Base-by-base conservation (phyloP, 192 early-diverging fungal genomes). In the Lunasporangiospora selenospora region DNA sequence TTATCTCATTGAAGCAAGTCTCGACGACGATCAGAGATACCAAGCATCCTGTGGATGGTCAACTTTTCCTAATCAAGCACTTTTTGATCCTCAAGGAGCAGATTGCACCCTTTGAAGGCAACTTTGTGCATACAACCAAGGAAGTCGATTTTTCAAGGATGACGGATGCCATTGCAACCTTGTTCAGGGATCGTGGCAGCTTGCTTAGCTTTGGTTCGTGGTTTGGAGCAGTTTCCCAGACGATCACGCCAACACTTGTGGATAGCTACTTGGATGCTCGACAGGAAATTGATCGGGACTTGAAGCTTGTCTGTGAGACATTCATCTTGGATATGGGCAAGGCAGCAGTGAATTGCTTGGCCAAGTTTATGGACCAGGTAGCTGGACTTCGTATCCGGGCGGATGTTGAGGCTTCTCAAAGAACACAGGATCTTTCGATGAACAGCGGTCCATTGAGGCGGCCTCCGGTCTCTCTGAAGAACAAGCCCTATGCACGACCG, bases 61-160 rank as follows among this genome's bases (percentile, higher is more conserved):
- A 90, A 40, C 75, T 94, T 16, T 95, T 95, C 66, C 76, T 93
- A 41, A 92, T 95, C 36, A 95, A 95, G 58, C 93, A 95, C 65
- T 53, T 95, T n/a, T 62, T 95, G 21, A 88, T 90, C 55, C 76
- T 95, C 8, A 85, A 93, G 37, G 93, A 95, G 32, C 90, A 93
- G 53, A 89, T 93, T 31, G 80, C 87, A 2, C 81, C 87, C 3
- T 95, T 90, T 78, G 89, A 90, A 52, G 83, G 83, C n/a, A 80
- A 85, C 53, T 89, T 93, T 65, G 81, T 92, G 9, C 88, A 90
- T 38, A 77, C 77, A 37, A 86, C 87, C 58, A 87, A 92, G 49
- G 76, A 83, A 19, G 67, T 95, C 12, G 88, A 93, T 51, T 89
- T 91, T 63, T 75, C 81, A 0, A 59, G 70, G 40, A 80, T 91